These are phyloP conservation scores for Aspergillus sp. DNA, from an alignment of 2,329 filamentous ascomycete species.

Conservation along the genomic window DNA sequence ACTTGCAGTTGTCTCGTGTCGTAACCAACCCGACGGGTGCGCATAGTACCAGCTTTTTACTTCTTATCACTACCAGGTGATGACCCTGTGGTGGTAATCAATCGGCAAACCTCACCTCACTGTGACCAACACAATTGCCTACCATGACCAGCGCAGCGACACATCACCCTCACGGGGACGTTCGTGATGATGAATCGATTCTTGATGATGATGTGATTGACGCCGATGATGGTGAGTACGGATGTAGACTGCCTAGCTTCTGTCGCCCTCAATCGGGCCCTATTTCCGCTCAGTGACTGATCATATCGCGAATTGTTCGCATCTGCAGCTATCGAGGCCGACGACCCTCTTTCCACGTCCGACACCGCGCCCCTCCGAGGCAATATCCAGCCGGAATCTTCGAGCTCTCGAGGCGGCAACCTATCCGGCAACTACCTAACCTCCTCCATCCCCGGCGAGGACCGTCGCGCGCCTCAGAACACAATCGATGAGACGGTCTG, in stretches of 20 bases:
- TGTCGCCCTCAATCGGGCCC: background rate
- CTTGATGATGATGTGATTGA: conserved; percentile 73
- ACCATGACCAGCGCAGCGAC: conserved; percentile 38
- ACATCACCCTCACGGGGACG: conserved; percentile 55
- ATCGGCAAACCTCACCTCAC: conserved; percentile 1
- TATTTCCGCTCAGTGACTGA: background rate
- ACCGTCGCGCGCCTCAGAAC: conserved; percentile 82
- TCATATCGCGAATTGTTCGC: background rate
- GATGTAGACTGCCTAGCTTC: background rate
- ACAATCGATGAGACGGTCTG: conserved; percentile 97
- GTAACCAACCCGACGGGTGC: background rate
- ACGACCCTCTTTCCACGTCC: conserved; percentile 74
- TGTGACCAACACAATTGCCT: conserved; percentile 1
- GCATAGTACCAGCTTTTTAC: background rate
- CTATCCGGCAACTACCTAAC: conserved; percentile 81
- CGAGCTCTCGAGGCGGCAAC: conserved; percentile 48
- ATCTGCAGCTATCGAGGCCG: conserved; percentile 75
- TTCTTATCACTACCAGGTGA: conserved; percentile 12
- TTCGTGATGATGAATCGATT: conserved; percentile 59
- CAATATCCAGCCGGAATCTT: conserved; percentile 67
- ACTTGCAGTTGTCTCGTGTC: background rate
- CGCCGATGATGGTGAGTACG: conserved; percentile 66
- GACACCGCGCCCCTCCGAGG: conserved; percentile 79
- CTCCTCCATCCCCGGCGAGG: conserved; percentile 85
- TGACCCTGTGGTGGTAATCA: conserved; percentile 14